Evolutionary conservation across 169 alveolate species (phyloP).

Genomic region (Plasmodium gallinaceum): DNA sequence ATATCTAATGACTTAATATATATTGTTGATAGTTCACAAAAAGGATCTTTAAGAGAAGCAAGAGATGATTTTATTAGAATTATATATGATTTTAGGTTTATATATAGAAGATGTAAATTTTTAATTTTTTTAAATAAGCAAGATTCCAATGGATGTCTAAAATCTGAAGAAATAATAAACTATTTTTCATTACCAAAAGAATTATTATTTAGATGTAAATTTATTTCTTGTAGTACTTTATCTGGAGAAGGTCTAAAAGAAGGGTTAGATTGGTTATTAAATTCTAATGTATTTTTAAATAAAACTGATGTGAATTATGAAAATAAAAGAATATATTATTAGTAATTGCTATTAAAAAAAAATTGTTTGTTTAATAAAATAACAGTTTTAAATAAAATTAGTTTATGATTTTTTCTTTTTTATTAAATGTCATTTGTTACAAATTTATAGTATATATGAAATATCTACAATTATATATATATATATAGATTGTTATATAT

Average conservation of each 20-base stretch:
- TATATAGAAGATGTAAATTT: constrained; percentile 77
- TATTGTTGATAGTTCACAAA: constrained; percentile 66
- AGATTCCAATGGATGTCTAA: constrained; percentile 71
- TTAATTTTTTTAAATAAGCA: constrained; percentile 71
- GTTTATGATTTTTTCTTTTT: neutral
- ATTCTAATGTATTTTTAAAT: constrained; percentile 24
- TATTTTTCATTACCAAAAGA: constrained; percentile 74
- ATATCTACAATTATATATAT: neutral
- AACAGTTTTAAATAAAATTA: too few relatives aligned
- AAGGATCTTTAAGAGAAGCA: constrained; percentile 43
- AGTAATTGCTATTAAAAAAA: neutral
- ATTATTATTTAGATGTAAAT: constrained; percentile 50
- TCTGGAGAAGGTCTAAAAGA: constrained; percentile 72
- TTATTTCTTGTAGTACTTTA: constrained; percentile 63
- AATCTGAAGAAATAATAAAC: constrained; percentile 58
- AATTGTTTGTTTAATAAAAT: too few relatives aligned
- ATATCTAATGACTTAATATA: constrained; percentile 58
- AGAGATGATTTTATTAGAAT: constrained; percentile 77
- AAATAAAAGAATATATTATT: constrained; percentile 13
- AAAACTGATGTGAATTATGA: constrained; percentile 4
- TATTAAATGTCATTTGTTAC: neutral
- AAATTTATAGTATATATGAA: too few relatives aligned
- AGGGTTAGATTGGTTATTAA: constrained; percentile 73
- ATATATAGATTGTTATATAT: too few relatives aligned
- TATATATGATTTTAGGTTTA: constrained; percentile 63